Conservation (phyloP, 257 asterid genomes). For the Solanum virginianum region DNA sequence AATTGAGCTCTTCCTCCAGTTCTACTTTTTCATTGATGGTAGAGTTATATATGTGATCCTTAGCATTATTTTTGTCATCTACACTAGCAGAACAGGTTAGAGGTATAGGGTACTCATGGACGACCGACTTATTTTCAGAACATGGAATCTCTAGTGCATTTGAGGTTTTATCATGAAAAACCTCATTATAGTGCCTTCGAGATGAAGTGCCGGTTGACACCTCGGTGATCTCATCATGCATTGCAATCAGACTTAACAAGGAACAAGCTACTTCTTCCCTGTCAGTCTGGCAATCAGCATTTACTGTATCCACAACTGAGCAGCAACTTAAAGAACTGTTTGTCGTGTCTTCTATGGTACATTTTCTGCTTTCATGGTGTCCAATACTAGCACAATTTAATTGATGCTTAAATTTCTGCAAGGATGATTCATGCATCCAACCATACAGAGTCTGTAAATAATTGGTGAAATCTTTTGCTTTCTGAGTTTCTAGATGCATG, state of each 20-base stretch:
- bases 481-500: conserved; percentile 6
- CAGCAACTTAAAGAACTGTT: conserved; percentile 8
- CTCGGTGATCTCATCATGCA: conserved; percentile 1
- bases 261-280: conserved; percentile 5
- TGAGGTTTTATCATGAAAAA: conserved; percentile 8
- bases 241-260: conserved; percentile 5
- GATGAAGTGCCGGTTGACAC: conserved; percentile 8
- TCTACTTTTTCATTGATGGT: not conserved
- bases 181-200: conserved; percentile 9
- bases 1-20: conserved; percentile 6
- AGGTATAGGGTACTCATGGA: conserved; percentile 8
- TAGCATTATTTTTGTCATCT: conserved; percentile 4
- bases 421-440: conserved; percentile 42
- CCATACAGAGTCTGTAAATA: conserved; percentile 20
- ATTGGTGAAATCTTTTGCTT: conserved; percentile 7
- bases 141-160: conserved; percentile 7
- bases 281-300: conserved; percentile 14
- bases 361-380: conserved; percentile 8
- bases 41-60: not conserved
- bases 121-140: conserved; percentile 9
- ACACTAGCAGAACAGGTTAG: conserved; percentile 10
- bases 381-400: conserved; percentile 8
- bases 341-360: not conserved
- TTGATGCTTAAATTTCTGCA: conserved; percentile 14
- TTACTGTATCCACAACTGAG: conserved; percentile 8